These are phyloP conservation scores for Cucurbita moschata DNA, from an alignment of 306 rosid species.

Conservation along the genomic window DNA sequence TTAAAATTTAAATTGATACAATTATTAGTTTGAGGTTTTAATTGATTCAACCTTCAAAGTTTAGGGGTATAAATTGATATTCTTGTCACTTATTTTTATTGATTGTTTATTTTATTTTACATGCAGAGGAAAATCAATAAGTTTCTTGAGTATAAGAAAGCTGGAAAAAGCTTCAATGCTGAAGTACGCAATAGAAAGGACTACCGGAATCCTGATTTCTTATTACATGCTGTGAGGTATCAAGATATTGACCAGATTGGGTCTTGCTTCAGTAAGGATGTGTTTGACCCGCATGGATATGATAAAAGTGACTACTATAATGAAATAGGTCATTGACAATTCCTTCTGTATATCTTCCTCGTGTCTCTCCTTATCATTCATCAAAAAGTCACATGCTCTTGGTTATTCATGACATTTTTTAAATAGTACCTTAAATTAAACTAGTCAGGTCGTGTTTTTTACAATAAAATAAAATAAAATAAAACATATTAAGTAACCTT, in stretches of 20 bases:
- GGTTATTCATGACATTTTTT: neutral
- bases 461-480: too few species aligned
- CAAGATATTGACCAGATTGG: conserved; percentile 93
- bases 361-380: neutral
- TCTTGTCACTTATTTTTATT: neutral
- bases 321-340: conserved; percentile 54
- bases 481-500: neutral
- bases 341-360: conserved; percentile 14
- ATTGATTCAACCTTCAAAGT: too few species aligned
- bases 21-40: too few species aligned
- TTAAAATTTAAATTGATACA: too few species aligned
- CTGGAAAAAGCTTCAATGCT: conserved; percentile 87
- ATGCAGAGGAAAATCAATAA: conserved; percentile 75
- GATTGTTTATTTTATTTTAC: neutral
- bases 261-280: conserved; percentile 92
- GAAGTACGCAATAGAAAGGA: conserved; percentile 92
- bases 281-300: conserved; percentile 94
- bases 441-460: too few species aligned
- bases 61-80: neutral
- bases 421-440: neutral
- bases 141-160: conserved; percentile 73
- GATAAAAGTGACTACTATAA: conserved; percentile 70
- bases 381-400: neutral
- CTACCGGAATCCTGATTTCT: conserved; percentile 87
- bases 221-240: conserved; percentile 86